Evolutionary conservation across 345 rosid genomes (phyloP).

Genomic region (Corchorus capsularis): DNA sequence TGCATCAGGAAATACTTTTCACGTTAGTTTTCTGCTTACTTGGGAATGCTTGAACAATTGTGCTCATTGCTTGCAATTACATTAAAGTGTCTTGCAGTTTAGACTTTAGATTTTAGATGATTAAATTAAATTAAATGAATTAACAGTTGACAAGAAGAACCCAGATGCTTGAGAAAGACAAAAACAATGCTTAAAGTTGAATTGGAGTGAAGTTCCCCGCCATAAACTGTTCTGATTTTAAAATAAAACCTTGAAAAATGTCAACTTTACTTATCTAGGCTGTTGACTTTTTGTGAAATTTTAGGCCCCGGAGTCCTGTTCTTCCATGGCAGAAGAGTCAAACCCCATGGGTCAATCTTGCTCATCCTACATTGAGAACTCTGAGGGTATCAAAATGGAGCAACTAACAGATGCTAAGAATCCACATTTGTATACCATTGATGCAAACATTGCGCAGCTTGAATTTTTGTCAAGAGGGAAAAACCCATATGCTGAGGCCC

Average conservation of each 20-base stretch:
- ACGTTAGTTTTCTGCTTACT: not conserved
- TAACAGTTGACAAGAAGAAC: too few relatives aligned
- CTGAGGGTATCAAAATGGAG: slow-evolving; percentile 27
- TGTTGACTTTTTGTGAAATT: not conserved
- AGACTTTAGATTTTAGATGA: too few relatives aligned
- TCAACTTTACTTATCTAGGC: not conserved
- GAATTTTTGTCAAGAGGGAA: slow-evolving; percentile 21
- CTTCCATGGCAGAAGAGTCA: slow-evolving; percentile 45
- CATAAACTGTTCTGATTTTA: too few relatives aligned
- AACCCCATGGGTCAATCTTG: slow-evolving; percentile 30
- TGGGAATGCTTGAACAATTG: not conserved
- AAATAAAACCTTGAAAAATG: too few relatives aligned
- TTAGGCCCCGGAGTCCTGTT: slow-evolving; percentile 40
- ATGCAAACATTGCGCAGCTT: slow-evolving; percentile 25
- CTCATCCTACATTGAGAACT: slow-evolving; percentile 29
- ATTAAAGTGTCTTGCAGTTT: too few relatives aligned
- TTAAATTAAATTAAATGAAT: too few relatives aligned
- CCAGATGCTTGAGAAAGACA: too few relatives aligned
- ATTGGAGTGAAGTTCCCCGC: too few relatives aligned
- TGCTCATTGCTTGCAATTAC: too few relatives aligned
- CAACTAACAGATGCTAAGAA: slow-evolving; percentile 40
- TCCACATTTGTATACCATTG: slow-evolving; percentile 35
- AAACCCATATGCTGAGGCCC: slow-evolving; percentile 24
- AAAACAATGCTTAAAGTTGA: too few relatives aligned
- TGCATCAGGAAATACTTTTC: not conserved